These are phyloP conservation scores for Parasitella parasitica DNA, from an alignment of 371 early-diverging fungal species.

Conservation along the genomic window DNA sequence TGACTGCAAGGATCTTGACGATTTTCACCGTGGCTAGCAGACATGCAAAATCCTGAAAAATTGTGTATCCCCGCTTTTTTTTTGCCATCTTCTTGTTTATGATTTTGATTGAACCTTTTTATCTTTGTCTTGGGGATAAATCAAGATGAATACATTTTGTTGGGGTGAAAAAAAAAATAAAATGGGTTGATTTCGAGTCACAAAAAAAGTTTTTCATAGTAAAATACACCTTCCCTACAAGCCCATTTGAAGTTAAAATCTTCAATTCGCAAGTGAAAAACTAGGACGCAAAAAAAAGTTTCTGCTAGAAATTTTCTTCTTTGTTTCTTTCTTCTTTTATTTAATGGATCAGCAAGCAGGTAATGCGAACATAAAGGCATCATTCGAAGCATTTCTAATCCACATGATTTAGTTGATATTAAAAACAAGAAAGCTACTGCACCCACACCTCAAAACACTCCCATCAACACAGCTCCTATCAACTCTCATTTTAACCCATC, in stretches of 20 bases:
- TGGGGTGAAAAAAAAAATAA: not conserved
- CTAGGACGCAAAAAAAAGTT: constrained; percentile 1
- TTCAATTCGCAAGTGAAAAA: not conserved
- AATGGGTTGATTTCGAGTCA: constrained; percentile 3
- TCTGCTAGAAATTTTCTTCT: constrained; percentile 7
- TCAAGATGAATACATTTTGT: not conserved
- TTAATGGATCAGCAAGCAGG: constrained; percentile 39
- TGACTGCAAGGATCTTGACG: not conserved
- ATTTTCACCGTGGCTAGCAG: not conserved
- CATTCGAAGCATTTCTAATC: too few relatives aligned
- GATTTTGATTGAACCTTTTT: not conserved
- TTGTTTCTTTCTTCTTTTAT: not conserved
- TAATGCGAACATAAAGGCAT: constrained; percentile 9
- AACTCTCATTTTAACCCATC: constrained; percentile 42
- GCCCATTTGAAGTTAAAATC: constrained; percentile 2
- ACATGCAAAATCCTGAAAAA: not conserved
- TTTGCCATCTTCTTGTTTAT: not conserved
- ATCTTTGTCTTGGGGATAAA: not conserved
- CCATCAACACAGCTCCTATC: constrained; percentile 48
- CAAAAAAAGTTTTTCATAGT: not conserved
- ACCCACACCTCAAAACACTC: constrained; percentile 53
- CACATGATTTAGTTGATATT: constrained; percentile 34
- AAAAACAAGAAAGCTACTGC: constrained; percentile 44
- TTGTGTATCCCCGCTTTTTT: not conserved
- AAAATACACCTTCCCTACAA: not conserved